phyloP scores from a whole-genome alignment of 306 rosid genomes.

The Cucurbita moschata region DNA sequence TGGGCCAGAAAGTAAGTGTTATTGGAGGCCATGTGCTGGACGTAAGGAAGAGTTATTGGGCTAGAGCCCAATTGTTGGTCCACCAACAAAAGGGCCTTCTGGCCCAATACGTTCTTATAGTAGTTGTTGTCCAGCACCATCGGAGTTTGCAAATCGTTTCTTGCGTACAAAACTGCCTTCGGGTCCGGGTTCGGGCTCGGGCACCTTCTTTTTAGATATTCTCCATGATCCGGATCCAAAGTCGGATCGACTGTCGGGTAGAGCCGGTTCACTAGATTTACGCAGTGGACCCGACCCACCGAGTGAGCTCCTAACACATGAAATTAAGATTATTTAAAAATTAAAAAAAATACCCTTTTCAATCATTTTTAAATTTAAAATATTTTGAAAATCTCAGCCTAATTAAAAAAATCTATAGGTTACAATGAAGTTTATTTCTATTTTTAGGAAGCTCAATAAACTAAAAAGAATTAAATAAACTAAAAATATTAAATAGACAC shows the following conservation, averaged over 20 bases:
- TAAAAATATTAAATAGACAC: no score
- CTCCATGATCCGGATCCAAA: conserved; percentile 37
- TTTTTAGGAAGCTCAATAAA: no score
- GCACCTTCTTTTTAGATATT: conserved; percentile 49
- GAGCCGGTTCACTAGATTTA: conserved; percentile 42
- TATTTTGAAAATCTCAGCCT: no score
- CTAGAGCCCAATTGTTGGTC: conserved; percentile 48
- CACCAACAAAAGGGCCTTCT: conserved; percentile 54
- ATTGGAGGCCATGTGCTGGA: conserved; percentile 53
- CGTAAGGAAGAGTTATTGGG: conserved; percentile 50
- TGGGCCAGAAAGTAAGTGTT: conserved; percentile 50
- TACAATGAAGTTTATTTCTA: no score
- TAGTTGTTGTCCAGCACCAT: conserved; percentile 67
- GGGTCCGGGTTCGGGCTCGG: conserved; percentile 57
- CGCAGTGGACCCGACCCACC: conserved; percentile 68
- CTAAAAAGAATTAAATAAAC: no score
- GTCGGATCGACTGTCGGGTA: conserved; percentile 61
- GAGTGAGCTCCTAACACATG: conserved; percentile 56
- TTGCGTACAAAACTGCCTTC: conserved; percentile 30
- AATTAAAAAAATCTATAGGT: no score
- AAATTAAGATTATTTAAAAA: neutral
- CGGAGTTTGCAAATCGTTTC: conserved; percentile 53
- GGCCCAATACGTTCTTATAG: conserved; percentile 52
- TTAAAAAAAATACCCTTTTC: no score
- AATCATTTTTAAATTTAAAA: no score